Conservation (phyloP, 2,329 filamentous ascomycete species). For the Alternaria viburni region DNA sequence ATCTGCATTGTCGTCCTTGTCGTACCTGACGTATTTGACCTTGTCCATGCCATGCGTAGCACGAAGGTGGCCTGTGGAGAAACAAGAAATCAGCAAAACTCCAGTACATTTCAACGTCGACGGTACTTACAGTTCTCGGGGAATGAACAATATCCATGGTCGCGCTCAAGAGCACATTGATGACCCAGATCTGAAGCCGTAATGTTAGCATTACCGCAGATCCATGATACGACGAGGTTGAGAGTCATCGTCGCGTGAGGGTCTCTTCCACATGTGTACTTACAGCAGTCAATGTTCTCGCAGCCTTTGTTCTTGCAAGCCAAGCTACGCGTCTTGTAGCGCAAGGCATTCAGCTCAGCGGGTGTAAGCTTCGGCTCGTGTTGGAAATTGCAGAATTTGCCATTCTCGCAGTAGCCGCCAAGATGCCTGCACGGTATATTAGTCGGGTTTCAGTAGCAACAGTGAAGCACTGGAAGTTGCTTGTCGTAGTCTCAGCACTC, state of each 20-base stretch:
- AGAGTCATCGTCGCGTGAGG: neutral
- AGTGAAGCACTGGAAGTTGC: neutral
- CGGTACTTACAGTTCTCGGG: slow-evolving; percentile 37
- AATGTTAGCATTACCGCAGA: slow-evolving; percentile 5
- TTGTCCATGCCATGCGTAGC: slow-evolving; percentile 50
- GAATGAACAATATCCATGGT: slow-evolving; percentile 47
- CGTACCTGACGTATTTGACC: slow-evolving; percentile 36
- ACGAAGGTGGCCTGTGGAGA: slow-evolving; percentile 35
- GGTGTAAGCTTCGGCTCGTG: slow-evolving; percentile 50
- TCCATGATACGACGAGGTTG: neutral
- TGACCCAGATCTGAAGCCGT: slow-evolving; percentile 47
- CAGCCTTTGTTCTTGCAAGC: slow-evolving; percentile 49
- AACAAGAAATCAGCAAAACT: neutral
- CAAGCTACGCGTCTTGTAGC: slow-evolving; percentile 51
- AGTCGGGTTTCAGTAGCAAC: neutral
- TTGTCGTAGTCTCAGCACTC: neutral
- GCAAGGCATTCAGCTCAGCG: slow-evolving; percentile 49
- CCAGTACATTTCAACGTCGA: neutral
- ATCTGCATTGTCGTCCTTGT: slow-evolving; percentile 30
- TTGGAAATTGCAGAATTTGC: slow-evolving; percentile 51
- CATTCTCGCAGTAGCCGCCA: slow-evolving; percentile 48
- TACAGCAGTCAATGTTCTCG: slow-evolving; percentile 51
- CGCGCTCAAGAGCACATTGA: slow-evolving; percentile 45
- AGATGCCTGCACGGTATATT: slow-evolving; percentile 26
- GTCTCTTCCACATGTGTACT: slow-evolving; percentile 12